Base-by-base conservation (phyloP, 306 rosid genomes). In the Castanea sativa region DNA sequence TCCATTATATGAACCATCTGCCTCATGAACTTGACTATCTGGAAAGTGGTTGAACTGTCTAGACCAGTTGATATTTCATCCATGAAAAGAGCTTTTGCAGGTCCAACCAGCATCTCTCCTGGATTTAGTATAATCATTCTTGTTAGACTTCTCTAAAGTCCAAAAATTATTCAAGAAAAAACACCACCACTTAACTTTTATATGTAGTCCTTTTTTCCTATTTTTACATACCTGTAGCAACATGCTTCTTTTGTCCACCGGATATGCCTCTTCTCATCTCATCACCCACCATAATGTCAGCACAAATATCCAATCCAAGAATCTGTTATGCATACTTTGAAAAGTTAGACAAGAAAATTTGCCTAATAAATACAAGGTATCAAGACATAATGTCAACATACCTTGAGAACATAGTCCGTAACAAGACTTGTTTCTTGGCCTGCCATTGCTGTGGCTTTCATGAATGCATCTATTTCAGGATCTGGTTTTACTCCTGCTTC, bases 261-360 rank as follows among this genome's bases (percentile, higher is more conserved):
- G 99, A 94, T 76, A 94, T 86, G 12, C 99, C 99, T 73, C 97
- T 88, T 86, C 91, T 94, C 99, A 94, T 94, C 56, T 87, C 92
- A 85, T 90, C 93, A 55, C 99, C 99, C 69, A 91, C 99, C 89
- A 89, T 64, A 65, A 87, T 85, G 78, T 92, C 92, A 55, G 97
- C 92, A 84, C 97, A 92, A 63, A 87, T 87, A 76, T 94, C 99
- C 88, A 92, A 61, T 80, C 97, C 99, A 73, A 94, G 91, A 70
- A 90, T 88, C 99, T 94, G 88, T 52, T 72, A 27, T 53, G 74
- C 79, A 83, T 78, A 73, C 45, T 75, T 4, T 43, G 71, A 35
- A 59, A 80, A 64, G 82, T 78, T 41, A 85, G 73, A 84, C 23
- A 1, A 60, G 74, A 41, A 71, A 68, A 77, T 73, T 58, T 65